Conservation (phyloP, 768 basidiomycete genomes). For the Leccinum incarnatum region DNA sequence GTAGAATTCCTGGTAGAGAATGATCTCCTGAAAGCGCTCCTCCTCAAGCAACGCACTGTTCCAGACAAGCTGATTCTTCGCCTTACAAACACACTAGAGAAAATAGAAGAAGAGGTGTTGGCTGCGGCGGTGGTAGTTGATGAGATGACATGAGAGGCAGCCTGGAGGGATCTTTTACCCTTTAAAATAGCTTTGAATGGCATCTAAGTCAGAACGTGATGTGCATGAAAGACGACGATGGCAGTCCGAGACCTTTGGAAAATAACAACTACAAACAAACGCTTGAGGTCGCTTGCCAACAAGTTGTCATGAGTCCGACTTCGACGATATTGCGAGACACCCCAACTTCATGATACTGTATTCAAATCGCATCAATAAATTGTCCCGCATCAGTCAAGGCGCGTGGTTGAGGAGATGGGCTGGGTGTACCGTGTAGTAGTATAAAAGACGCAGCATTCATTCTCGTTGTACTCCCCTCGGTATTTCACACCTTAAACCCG, state of each 20-base stretch:
- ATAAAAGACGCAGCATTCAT: not conserved
- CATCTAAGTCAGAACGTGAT: slow-evolving; percentile 17
- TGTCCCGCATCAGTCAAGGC: too few relatives aligned
- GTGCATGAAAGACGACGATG: slow-evolving; percentile 18
- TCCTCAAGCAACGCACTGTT: slow-evolving; percentile 30
- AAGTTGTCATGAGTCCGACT: too few relatives aligned
- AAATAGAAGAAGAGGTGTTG: slow-evolving; percentile 32
- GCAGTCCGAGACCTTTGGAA: slow-evolving; percentile 16
- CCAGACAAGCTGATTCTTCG: slow-evolving; percentile 31
- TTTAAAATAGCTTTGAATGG: slow-evolving; percentile 35
- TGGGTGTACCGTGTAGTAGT: too few relatives aligned
- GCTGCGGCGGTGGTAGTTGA: slow-evolving; percentile 30
- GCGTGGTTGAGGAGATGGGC: too few relatives aligned
- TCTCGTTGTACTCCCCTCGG: not conserved
- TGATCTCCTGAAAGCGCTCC: slow-evolving; percentile 23
- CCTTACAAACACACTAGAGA: slow-evolving; percentile 32
- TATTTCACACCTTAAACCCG: not conserved
- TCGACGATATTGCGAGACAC: too few relatives aligned
- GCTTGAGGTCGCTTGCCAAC: too few relatives aligned
- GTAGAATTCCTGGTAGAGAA: slow-evolving; percentile 24
- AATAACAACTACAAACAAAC: slow-evolving; percentile 27
- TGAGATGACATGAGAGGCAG: slow-evolving; percentile 42
- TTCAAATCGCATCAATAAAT: too few relatives aligned
- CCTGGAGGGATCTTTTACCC: slow-evolving; percentile 54
- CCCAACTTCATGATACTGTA: too few relatives aligned